Evolutionary conservation across 352 stramenopile species (phyloP).

Genomic region (Peronospora tabacina): DNA sequence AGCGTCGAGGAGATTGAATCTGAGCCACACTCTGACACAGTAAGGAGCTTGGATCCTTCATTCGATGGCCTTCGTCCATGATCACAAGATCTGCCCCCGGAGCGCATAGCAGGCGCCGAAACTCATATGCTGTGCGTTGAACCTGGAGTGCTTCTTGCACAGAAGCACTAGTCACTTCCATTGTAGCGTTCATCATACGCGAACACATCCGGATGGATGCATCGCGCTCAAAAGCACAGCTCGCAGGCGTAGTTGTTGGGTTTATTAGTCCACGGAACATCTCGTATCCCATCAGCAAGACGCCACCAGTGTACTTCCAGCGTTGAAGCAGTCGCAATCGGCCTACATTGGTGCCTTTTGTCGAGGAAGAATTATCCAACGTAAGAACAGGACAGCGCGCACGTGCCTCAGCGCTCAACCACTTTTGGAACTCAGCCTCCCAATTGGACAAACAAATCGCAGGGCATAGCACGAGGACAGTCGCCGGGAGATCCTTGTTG

Average conservation of each 20-base stretch:
- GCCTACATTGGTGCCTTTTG: conserved; percentile 42
- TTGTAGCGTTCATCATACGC: conserved; percentile 47
- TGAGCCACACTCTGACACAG: conserved; percentile 74
- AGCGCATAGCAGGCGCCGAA: conserved; percentile 42
- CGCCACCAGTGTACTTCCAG: conserved; percentile 68
- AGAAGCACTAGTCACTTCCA: conserved; percentile 53
- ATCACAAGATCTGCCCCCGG: conserved; percentile 75
- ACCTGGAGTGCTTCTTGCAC: conserved; percentile 41
- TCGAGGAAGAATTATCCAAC: conserved; percentile 53
- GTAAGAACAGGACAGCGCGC: conserved; percentile 47
- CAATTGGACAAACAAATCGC: conserved; percentile 96
- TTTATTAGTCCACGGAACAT: conserved; percentile 85
- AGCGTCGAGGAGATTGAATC: conserved; percentile 62
- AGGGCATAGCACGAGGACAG: conserved; percentile 90
- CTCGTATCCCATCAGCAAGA: conserved; percentile 85
- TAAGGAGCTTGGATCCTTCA: conserved; percentile 82
- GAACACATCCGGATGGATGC: conserved; percentile 57
- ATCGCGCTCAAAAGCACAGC: conserved; percentile 28
- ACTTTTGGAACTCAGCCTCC: conserved; percentile 96
- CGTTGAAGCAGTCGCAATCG: conserved; percentile 54
- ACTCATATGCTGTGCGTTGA: conserved; percentile 49
- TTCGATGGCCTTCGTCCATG: conserved; percentile 83
- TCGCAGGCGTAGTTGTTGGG: conserved; percentile 34
- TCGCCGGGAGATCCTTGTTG: conserved; percentile 20
- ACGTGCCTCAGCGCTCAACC: conserved; percentile 70